phyloP scores from a whole-genome alignment of 1,139 yeast species.

The Arxiozyma slooffiae region DNA sequence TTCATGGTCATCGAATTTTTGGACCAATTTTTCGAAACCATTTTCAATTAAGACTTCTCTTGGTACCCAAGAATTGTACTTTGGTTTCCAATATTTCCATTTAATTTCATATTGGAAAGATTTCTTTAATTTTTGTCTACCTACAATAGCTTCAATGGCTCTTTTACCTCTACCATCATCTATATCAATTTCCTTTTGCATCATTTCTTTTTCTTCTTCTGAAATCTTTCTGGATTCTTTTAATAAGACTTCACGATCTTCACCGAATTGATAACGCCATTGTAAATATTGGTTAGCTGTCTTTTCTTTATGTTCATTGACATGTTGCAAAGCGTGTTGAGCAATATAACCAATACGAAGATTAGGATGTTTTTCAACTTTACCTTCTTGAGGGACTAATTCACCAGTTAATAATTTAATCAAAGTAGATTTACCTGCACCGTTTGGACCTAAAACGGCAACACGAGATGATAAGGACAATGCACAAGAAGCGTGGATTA shows the following conservation, averaged over 20 bases:
- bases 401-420: constrained; percentile 91
- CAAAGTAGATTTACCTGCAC: constrained; percentile 96
- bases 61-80: constrained; percentile 88
- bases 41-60: constrained; percentile 67
- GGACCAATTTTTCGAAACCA: constrained; percentile 82
- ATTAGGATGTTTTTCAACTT: constrained; percentile 95
- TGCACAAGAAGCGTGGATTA: constrained; percentile 72
- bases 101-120: constrained; percentile 93
- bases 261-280: constrained; percentile 97
- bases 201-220: constrained; percentile 70
- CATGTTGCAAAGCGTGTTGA: constrained; percentile 96
- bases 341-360: constrained; percentile 97
- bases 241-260: constrained; percentile 89
- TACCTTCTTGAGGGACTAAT: constrained; percentile 73
- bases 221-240: constrained; percentile 87
- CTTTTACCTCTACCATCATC: constrained; percentile 87
- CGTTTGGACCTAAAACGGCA: constrained; percentile 94
- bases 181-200: constrained; percentile 69
- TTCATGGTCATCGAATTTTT: constrained; percentile 94
- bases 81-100: constrained; percentile 91
- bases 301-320: constrained; percentile 92
- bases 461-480: constrained; percentile 88
- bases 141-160: constrained; percentile 85
- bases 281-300: constrained; percentile 96
- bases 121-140: constrained; percentile 93